Conservation (phyloP, 1,139 yeast genomes). For the Suhomyces kunorum region DNA sequence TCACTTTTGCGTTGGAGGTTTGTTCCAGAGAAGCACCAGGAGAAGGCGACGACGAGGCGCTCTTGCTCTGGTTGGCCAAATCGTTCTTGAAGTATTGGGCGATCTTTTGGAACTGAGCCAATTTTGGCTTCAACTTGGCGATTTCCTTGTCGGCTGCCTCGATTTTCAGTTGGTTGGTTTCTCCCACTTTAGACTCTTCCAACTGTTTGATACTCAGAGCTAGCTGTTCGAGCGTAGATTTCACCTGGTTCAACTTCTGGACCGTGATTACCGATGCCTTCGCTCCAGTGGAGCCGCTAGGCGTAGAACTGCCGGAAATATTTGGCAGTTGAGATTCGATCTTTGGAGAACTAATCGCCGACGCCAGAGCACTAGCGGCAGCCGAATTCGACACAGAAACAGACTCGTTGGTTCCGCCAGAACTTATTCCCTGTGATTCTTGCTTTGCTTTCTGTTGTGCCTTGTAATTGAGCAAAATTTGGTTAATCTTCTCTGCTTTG, state of each 20-base stretch:
- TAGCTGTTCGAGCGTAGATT: conserved; percentile 40
- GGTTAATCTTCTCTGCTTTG: conserved; percentile 68
- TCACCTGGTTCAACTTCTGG: conserved; percentile 45
- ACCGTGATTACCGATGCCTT: conserved; percentile 34
- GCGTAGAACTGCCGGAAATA: neutral
- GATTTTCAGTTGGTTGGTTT: conserved; percentile 30
- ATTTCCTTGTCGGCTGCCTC: conserved; percentile 38
- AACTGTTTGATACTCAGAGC: conserved; percentile 39
- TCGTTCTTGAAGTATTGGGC: conserved; percentile 42
- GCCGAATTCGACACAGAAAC: conserved; percentile 28
- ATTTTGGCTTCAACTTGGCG: conserved; percentile 36
- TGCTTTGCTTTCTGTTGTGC: conserved; percentile 32
- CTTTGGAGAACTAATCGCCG: conserved; percentile 10
- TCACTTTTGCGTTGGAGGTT: neutral
- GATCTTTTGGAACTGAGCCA: conserved; percentile 40
- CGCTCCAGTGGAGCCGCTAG: conserved; percentile 9
- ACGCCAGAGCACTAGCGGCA: conserved; percentile 16
- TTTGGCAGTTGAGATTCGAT: conserved; percentile 10
- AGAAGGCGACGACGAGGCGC: conserved; percentile 4
- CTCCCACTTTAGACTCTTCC: conserved; percentile 27
- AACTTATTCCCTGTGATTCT: conserved; percentile 11
- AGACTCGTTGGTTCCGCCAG: conserved; percentile 9
- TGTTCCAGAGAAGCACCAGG: conserved; percentile 14
- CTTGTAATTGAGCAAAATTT: conserved; percentile 44
- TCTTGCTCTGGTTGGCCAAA: conserved; percentile 30